A percentile compares a stretch with the other conserved stretches of the same genome.
phyloP scores from a whole-genome alignment of 148 eudicot genomes.

The Camellia sinensis region DNA sequence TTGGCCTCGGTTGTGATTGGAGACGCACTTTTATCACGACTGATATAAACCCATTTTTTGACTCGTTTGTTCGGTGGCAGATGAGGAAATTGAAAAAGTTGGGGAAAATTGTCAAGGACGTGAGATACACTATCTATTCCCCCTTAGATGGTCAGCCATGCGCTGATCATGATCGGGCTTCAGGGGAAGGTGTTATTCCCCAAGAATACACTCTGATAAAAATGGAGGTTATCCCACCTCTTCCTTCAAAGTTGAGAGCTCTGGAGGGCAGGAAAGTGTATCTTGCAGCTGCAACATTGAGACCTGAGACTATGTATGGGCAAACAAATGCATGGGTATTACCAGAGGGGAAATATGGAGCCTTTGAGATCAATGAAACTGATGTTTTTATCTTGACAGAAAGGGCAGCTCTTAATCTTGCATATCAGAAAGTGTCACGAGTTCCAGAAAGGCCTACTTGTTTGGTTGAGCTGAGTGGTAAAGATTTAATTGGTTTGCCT shows the following conservation, averaged over 20 bases:
- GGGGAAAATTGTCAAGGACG: slow-evolving; percentile 85
- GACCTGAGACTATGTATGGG: slow-evolving; percentile 95
- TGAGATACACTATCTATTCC: slow-evolving; percentile 72
- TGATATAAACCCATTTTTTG: slow-evolving; percentile 73
- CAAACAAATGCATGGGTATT: slow-evolving; percentile 96
- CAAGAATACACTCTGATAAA: slow-evolving; percentile 91
- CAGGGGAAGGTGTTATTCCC: slow-evolving; percentile 95
- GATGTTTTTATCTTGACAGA: slow-evolving; percentile 70
- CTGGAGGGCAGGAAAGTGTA: slow-evolving; percentile 74
- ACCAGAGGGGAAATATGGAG: slow-evolving; percentile 88
- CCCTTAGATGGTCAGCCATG: slow-evolving; percentile 94
- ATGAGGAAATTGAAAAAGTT: slow-evolving; percentile 66
- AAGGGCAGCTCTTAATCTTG: slow-evolving; percentile 80
- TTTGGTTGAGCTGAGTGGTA: slow-evolving; percentile 75
- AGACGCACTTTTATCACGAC: slow-evolving; percentile 87
- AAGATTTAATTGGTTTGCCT: slow-evolving; percentile 83
- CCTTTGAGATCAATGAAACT: slow-evolving; percentile 76
- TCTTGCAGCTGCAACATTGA: slow-evolving; percentile 87
- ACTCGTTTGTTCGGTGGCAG: slow-evolving; percentile 88
- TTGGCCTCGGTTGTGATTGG: slow-evolving; percentile 93
- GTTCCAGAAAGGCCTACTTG: slow-evolving; percentile 74
- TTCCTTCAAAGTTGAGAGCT: slow-evolving; percentile 56
- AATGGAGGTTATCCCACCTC: slow-evolving; percentile 84
- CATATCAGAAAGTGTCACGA: slow-evolving; percentile 68
- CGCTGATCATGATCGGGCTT: slow-evolving; percentile 95